phyloP scores from a whole-genome alignment of 495 filamentous ascomycete species.

The Xylaria nigripes region DNA sequence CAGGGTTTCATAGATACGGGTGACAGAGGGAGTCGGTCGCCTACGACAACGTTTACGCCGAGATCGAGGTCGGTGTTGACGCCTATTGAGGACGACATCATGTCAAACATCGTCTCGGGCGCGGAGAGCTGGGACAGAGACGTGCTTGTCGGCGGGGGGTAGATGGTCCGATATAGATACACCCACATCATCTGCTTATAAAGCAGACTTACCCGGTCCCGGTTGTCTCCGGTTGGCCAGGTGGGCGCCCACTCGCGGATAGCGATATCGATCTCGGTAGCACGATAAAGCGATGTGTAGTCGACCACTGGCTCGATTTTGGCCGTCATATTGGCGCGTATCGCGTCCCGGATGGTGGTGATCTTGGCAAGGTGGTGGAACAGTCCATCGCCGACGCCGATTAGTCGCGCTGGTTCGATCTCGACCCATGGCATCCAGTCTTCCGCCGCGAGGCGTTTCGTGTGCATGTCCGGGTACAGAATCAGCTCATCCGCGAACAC shows the following conservation, averaged over 20 bases:
- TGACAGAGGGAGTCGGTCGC: conserved; percentile 30
- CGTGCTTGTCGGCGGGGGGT: conserved; percentile 45
- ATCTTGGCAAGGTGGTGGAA: conserved; percentile 76
- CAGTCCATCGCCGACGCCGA: conserved; percentile 82
- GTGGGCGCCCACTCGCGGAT: conserved; percentile 69
- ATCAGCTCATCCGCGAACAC: conserved; percentile 77
- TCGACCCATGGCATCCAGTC: conserved; percentile 60
- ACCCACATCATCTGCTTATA: conserved; percentile 90
- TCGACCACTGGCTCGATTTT: conserved; percentile 64
- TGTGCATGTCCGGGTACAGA: conserved; percentile 48
- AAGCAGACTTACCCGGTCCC: conserved; percentile 67
- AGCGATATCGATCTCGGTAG: conserved; percentile 66
- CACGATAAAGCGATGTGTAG: conserved; percentile 64
- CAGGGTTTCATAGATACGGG: conserved; percentile 20
- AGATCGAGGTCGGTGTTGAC: background rate
- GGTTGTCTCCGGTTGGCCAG: conserved; percentile 60
- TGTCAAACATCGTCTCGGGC: background rate
- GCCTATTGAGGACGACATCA: background rate
- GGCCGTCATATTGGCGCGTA: conserved; percentile 56
- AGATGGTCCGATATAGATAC: conserved; percentile 79
- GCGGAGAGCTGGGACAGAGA: conserved; percentile 19
- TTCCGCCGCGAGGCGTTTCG: conserved; percentile 44
- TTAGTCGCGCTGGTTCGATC: conserved; percentile 67
- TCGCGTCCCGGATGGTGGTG: conserved; percentile 66
- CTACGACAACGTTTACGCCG: background rate